Evolutionary conservation across 148 eudicot species (phyloP).

Genomic region (Camellia lanceoleosa): DNA sequence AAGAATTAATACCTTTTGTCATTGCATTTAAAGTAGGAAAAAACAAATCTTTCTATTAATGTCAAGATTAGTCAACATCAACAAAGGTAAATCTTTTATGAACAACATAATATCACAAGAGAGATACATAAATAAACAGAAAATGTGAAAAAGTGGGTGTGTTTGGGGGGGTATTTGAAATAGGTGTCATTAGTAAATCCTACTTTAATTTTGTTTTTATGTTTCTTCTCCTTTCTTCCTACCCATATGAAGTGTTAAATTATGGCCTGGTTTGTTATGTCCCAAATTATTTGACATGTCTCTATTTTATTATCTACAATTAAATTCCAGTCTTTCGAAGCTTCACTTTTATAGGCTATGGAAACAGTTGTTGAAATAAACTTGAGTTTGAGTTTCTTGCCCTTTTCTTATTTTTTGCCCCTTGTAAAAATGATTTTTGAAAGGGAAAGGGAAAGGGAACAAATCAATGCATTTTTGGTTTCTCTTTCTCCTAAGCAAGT

Average conservation of each 20-base stretch:
- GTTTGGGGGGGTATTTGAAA: background rate
- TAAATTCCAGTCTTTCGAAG: background rate
- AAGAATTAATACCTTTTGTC: background rate
- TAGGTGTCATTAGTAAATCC: too few relatives aligned
- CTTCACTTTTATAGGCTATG: background rate
- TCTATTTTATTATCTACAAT: background rate
- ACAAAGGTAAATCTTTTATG: background rate
- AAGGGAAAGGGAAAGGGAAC: background rate
- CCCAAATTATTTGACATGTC: background rate
- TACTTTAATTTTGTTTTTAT: too few relatives aligned
- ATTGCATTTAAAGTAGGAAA: background rate
- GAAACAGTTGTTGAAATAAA: background rate
- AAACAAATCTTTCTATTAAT: background rate
- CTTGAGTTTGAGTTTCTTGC: background rate
- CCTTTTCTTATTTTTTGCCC: conserved; percentile 3
- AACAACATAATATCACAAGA: background rate
- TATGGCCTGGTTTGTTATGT: background rate
- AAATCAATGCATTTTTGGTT: background rate
- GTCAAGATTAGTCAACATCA: background rate
- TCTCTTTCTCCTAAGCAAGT: background rate
- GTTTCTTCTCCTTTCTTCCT: too few relatives aligned
- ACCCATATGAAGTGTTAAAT: too few relatives aligned
- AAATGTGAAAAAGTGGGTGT: background rate
- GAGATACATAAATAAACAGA: background rate
- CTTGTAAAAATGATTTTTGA: background rate